Evolutionary conservation across 306 rosid genomes (phyloP).

Genomic region (Clitoria ternatea): DNA sequence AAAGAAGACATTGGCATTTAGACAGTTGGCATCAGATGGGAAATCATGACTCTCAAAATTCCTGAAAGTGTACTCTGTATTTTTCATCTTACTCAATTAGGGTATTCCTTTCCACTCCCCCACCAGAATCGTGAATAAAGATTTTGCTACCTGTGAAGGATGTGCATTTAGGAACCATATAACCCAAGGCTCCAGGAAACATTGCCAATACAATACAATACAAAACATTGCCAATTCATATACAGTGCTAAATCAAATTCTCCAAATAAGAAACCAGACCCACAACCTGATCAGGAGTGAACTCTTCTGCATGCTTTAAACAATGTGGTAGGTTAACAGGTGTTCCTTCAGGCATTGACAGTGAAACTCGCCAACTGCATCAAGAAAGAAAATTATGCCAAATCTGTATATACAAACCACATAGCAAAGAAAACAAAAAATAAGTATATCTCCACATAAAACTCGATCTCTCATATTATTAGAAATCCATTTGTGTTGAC

Average conservation of each 20-base stretch:
- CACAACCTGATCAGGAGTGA: constrained; percentile 73
- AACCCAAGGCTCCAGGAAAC: background rate
- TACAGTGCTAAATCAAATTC: constrained; percentile 3
- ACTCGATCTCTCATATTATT: background rate
- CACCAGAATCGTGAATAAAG: too few relatives aligned
- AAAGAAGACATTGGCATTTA: too few relatives aligned
- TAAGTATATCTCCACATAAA: constrained; percentile 3
- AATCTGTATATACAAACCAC: background rate
- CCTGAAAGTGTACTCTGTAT: too few relatives aligned
- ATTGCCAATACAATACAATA: background rate
- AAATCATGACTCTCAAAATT: too few relatives aligned
- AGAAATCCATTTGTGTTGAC: background rate
- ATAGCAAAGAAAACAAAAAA: constrained; percentile 1
- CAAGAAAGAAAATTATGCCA: background rate
- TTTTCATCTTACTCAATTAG: too few relatives aligned
- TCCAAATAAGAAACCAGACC: constrained; percentile 20
- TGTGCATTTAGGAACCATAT: constrained; percentile 1
- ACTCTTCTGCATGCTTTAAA: constrained; percentile 58
- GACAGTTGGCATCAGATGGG: too few relatives aligned
- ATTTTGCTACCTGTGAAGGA: constrained; percentile 10
- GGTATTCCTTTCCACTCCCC: too few relatives aligned
- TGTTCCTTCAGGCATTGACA: constrained; percentile 67
- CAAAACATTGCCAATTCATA: background rate
- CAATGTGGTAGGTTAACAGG: constrained; percentile 62
- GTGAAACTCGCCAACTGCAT: constrained; percentile 69